A percentile compares a stretch with the other conserved stretches of the same genome.
phyloP scores from a whole-genome alignment of 306 rosid genomes.

The Dryas alaskensis region DNA sequence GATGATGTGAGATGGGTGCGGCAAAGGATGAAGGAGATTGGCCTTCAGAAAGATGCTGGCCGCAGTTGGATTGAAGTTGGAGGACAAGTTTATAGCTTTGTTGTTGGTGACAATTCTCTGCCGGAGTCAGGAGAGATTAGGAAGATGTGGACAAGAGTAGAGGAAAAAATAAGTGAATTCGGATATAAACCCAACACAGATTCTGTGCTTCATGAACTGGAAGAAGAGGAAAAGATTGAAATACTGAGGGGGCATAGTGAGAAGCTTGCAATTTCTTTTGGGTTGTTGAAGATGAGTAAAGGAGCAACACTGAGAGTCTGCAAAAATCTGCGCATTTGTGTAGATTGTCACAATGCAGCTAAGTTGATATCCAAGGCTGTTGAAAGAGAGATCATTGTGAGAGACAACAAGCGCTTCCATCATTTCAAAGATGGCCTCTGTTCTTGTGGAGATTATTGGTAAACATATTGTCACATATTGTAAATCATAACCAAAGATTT shows the following conservation, averaged over 20 bases:
- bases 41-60: conserved; percentile 71
- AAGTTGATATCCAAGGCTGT: conserved; percentile 62
- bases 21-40: conserved; percentile 62
- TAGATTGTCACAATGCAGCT: conserved; percentile 80
- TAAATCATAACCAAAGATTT: background rate
- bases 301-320: conserved; percentile 58
- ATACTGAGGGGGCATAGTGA: conserved; percentile 65
- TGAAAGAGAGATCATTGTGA: conserved; percentile 57
- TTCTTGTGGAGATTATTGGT: conserved; percentile 89
- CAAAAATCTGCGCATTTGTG: conserved; percentile 76
- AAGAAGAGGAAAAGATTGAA: conserved; percentile 63
- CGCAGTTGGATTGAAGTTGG: conserved; percentile 81
- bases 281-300: conserved; percentile 51
- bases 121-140: conserved; percentile 39
- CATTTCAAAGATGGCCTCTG: conserved; percentile 68
- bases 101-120: conserved; percentile 49
- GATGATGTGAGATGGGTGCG: conserved; percentile 58
- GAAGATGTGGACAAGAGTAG: conserved; percentile 58
- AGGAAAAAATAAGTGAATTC: conserved; percentile 57
- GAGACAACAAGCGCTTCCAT: conserved; percentile 87
- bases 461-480: background rate
- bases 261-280: conserved; percentile 80
- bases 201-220: conserved; percentile 77
- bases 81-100: conserved; percentile 64
- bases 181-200: conserved; percentile 69